Percentiles rank a stretch among this genome's conserved stretches.
These are phyloP conservation scores for Irpex sp. DNA, from an alignment of 1,284 basidiomycete genomes.

Conservation along the genomic window DNA sequence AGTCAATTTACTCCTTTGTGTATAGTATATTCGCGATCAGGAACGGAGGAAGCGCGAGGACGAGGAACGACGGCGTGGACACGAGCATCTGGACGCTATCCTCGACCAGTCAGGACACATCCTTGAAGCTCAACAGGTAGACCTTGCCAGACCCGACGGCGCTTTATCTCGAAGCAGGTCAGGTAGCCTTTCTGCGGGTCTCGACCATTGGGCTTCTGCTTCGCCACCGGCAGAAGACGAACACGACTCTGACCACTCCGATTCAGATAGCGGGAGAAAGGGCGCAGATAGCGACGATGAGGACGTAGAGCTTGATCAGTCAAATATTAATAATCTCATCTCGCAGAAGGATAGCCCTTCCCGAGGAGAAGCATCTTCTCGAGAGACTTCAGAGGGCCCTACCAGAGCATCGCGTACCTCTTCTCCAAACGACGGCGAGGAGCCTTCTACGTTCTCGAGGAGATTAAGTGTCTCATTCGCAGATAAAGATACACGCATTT, in stretches of 20 bases:
- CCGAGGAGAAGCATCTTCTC: neutral
- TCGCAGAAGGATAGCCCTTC: neutral
- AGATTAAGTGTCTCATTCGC: neutral
- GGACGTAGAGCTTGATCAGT: neutral
- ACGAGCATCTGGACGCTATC: slow-evolving; percentile 88
- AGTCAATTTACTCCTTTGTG: neutral
- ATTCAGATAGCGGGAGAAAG: neutral
- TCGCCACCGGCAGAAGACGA: neutral
- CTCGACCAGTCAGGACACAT: slow-evolving; percentile 88
- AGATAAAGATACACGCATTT: neutral
- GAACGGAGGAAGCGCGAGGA: slow-evolving; percentile 53
- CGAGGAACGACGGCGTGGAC: slow-evolving; percentile 68
- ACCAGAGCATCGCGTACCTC: neutral
- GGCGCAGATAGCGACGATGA: neutral
- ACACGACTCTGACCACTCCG: neutral
- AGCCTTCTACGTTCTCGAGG: neutral
- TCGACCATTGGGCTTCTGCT: slow-evolving; percentile 28
- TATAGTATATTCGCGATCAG: slow-evolving; percentile 70
- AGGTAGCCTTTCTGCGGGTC: slow-evolving; percentile 42
- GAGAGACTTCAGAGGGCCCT: neutral
- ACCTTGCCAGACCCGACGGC: slow-evolving; percentile 47
- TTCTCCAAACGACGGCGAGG: neutral
- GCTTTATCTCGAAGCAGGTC: slow-evolving; percentile 44
- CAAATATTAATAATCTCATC: neutral
- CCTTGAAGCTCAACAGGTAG: slow-evolving; percentile 79